Evolutionary conservation across 2,329 filamentous ascomycete species (phyloP), one percentile per base, ranked within the genome.

Genomic region (Fusarium chaquense): DNA sequence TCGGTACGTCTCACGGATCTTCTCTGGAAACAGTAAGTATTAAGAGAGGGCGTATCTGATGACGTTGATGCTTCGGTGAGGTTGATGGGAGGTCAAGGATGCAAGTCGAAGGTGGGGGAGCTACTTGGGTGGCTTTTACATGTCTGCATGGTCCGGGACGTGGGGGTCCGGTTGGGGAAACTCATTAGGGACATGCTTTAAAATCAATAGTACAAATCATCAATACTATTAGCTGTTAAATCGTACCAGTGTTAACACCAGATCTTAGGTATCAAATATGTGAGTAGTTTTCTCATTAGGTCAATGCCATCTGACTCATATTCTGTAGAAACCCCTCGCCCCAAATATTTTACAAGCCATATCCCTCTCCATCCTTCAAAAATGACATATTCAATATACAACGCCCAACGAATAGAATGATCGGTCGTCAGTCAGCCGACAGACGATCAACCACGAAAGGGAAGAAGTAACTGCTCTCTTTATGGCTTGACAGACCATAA

Each of bases 401-500:
- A 70, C 62, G 55, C 69, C 66, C 51, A 65, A 41, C 28, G 49
- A 45, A 51, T 30, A 33, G 55, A 67, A 33, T 20, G 36, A 38
- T 24, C 35, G 40, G 33, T 47, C 26, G 22, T 47, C 20, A 54
- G 35, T 28, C 24, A 35, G 28, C 26, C 45, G 50, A 58, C 35
- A 41, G 32, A 51, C 18, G 9, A 67, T 43, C 33, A 46, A 41
- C 32, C 16, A 28, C 30, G 36, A 33, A 52, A 56, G 28, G 38
- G 38, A 38, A 58, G 13, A 54, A 35, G 33, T 12, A 22, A 13
- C 24, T 40, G 20, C 26, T 49, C 20, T 54, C 38, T 45, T 74
- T 36, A 75, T 50, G 67, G 69, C 65, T 72, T 86, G 57, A 89
- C 82, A 11, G 85, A 83, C 89, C 89, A 91, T 49, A 91, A 73